Base-by-base conservation (phyloP, 805 yeast genomes). In the Ogataea allantospora region DNA sequence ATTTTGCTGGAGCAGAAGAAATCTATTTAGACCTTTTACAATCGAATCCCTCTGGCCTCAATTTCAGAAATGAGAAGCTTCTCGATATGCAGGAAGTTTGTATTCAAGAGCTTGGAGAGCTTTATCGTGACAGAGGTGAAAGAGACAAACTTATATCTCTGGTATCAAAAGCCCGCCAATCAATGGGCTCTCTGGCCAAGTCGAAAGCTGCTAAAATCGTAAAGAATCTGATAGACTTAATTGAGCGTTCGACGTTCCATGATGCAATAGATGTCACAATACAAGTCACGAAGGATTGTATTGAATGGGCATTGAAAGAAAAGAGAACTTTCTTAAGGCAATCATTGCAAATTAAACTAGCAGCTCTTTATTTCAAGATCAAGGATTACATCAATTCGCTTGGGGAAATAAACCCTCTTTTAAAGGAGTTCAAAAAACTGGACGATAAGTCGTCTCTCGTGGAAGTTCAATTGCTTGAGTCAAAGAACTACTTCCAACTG, bases 361-460 rank as follows among this genome's bases (percentile, higher is more conserved):
- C 95, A 4, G 77, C 83, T 5, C 70, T 87, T 50, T 80, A 82
- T 53, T 84, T 80, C 56, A 74, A 78, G 42, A 81, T 80, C 56
- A 67, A 66, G 38, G 66, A 69, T 15, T 85, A 78, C 63, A 77
- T 78, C 46, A 84, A 78, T 31, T 81, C 96, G 4, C 67, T 93
- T 32, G 70, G 75, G 33, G 75, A 88, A 44, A 84, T 89, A 46
- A 78, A 80, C 44, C 72, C 72, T 11, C 71, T 93, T 51, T 71
- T 91, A 50, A 72, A 73, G 48, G 97, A 93, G 62, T 87, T 91
- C 62, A 93, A 91, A 66, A 84, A 87, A 58, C 72, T 93, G 49
- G 99, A 93, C 62, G 99, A 93, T 65, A 93, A 93, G 63, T 82
- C 93, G 35, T 87, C 96, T 21, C 75, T 93, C 37, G 96, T 93